These are phyloP conservation scores for Vaccinium myrtillus DNA, from an alignment of 148 eudicot species.

Conservation along the genomic window DNA sequence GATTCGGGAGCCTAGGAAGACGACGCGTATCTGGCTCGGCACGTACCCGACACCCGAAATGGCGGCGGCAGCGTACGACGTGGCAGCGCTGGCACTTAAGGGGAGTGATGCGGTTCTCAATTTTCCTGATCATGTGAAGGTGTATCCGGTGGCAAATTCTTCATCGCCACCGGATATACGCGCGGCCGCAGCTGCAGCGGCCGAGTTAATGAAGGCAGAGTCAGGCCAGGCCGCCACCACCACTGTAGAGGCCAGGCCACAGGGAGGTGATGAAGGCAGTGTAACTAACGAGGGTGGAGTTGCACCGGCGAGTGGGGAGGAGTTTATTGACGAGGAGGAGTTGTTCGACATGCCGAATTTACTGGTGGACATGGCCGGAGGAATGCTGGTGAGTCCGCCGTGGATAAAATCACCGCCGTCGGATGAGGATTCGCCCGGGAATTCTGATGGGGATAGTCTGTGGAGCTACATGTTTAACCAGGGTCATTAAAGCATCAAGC, in stretches of 20 bases:
- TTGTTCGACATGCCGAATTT: constrained; percentile 53
- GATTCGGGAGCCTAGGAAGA: constrained; percentile 44
- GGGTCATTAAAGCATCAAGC: neutral
- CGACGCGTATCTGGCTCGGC: constrained; percentile 52
- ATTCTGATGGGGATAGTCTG: constrained; percentile 19
- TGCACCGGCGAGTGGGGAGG: neutral
- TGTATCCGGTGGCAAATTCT: constrained; percentile 28
- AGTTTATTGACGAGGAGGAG: constrained; percentile 44
- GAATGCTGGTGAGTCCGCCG: constrained; percentile 55
- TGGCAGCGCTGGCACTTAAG: constrained; percentile 37
- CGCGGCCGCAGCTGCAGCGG: constrained; percentile 26
- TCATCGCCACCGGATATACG: constrained; percentile 25
- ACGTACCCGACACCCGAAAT: constrained; percentile 41
- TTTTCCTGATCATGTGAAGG: constrained; percentile 20
- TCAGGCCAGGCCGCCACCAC: too few species aligned
- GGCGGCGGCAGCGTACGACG: constrained; percentile 54
- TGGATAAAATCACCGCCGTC: constrained; percentile 27
- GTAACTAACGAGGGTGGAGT: neutral
- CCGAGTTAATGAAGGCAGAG: neutral
- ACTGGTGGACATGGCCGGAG: constrained; percentile 59
- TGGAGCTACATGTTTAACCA: constrained; percentile 33
- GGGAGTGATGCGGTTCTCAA: constrained; percentile 31
- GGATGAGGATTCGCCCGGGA: constrained; percentile 19
- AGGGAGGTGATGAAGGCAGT: neutral
- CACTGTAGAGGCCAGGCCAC: neutral